Percentiles rank a stretch among this genome's conserved stretches.
These are phyloP conservation scores for Saturnispora diversa DNA, from an alignment of 805 yeast species.

Conservation along the genomic window DNA sequence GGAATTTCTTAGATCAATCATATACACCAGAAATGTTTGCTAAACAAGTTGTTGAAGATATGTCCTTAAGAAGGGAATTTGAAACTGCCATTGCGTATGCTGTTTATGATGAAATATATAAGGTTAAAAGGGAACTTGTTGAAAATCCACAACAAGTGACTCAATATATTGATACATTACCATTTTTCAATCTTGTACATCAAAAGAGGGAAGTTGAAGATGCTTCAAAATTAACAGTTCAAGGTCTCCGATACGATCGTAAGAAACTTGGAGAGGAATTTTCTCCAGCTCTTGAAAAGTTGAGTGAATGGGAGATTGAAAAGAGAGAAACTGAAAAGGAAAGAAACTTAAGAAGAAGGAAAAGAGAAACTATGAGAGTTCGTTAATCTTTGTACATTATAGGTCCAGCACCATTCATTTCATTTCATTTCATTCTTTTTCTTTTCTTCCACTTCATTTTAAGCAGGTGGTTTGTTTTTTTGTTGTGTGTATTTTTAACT, in stretches of 20 bases:
- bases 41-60: slow-evolving; percentile 66
- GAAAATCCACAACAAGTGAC: slow-evolving; percentile 40
- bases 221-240: slow-evolving; percentile 20
- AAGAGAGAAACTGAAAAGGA: slow-evolving; percentile 92
- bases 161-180: slow-evolving; percentile 30
- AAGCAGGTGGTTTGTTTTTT: too few species aligned
- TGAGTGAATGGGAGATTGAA: slow-evolving; percentile 90
- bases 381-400: slow-evolving; percentile 1
- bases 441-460: too few species aligned
- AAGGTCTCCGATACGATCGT: slow-evolving; percentile 59
- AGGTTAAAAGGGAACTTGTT: slow-evolving; percentile 71
- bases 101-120: slow-evolving; percentile 67
- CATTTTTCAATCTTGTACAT: slow-evolving; percentile 28
- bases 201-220: slow-evolving; percentile 21
- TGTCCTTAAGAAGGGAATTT: slow-evolving; percentile 81
- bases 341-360: slow-evolving; percentile 80
- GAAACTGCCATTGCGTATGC: slow-evolving; percentile 84
- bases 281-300: slow-evolving; percentile 80
- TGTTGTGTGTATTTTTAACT: not conserved
- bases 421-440: too few species aligned
- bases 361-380: slow-evolving; percentile 80
- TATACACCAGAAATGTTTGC: slow-evolving; percentile 84
- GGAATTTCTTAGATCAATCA: slow-evolving; percentile 60
- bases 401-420: too few species aligned
- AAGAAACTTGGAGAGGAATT: slow-evolving; percentile 75